A percentile compares a stretch with the other conserved stretches of the same genome.
phyloP scores from a whole-genome alignment of 2,329 filamentous ascomycete genomes.

The Aureobasidium sp. region DNA sequence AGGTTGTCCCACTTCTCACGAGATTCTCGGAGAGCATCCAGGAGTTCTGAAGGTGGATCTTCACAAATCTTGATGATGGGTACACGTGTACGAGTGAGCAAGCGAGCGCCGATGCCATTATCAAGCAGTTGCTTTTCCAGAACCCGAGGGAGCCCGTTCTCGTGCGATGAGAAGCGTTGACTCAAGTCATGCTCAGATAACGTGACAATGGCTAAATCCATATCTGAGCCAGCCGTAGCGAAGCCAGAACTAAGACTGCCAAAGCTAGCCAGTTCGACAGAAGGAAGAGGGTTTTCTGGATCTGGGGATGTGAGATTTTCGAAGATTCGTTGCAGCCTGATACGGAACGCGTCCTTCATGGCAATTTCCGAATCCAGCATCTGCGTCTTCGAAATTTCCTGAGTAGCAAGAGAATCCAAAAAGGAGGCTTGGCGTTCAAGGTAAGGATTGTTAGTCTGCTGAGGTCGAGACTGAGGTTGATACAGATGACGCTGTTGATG shows the following conservation, averaged over 20 bases:
- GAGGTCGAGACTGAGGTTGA: slow-evolving; percentile 14
- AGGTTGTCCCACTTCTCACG: slow-evolving; percentile 64
- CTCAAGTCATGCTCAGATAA: slow-evolving; percentile 27
- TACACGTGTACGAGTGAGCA: slow-evolving; percentile 71
- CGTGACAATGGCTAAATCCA: slow-evolving; percentile 77
- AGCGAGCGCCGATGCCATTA: slow-evolving; percentile 64
- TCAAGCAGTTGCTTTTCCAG: slow-evolving; percentile 70
- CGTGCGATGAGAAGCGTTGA: slow-evolving; percentile 36
- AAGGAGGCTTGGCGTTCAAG: slow-evolving; percentile 34
- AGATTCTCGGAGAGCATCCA: slow-evolving; percentile 55
- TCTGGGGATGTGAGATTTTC: slow-evolving; percentile 49
- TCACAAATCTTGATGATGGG: slow-evolving; percentile 86
- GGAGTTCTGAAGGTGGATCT: slow-evolving; percentile 55
- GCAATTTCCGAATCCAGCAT: slow-evolving; percentile 58
- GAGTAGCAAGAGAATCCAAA: slow-evolving; percentile 36
- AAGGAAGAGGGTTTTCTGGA: slow-evolving; percentile 42
- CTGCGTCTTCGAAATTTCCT: slow-evolving; percentile 52
- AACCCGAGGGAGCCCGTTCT: slow-evolving; percentile 58
- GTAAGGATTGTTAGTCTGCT: slow-evolving; percentile 16
- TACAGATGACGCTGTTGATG: slow-evolving; percentile 1
- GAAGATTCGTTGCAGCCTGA: slow-evolving; percentile 58
- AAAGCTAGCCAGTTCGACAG: slow-evolving; percentile 66
- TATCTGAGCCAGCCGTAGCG: slow-evolving; percentile 79
- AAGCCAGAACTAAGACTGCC: slow-evolving; percentile 81
- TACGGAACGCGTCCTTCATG: slow-evolving; percentile 65